These are phyloP conservation scores for Porcisia hertigi DNA, from an alignment of 208 protist genomes.

Conservation along the genomic window DNA sequence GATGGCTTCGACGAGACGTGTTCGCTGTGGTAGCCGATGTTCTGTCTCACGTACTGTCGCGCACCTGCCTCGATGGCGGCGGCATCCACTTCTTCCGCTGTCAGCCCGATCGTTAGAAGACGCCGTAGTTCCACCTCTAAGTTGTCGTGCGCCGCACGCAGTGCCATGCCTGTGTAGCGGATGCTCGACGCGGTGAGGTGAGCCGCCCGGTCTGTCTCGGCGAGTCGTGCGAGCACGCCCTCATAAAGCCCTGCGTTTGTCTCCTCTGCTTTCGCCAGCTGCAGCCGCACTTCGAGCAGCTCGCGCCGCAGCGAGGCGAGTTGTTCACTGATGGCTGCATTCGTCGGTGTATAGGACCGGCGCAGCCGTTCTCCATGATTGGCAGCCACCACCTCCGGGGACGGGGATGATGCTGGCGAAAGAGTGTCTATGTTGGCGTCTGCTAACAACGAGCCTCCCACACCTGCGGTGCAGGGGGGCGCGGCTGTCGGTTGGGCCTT, in stretches of 20 bases:
- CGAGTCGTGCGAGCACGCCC: slow-evolving; percentile 43
- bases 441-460: background rate
- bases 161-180: slow-evolving; percentile 78
- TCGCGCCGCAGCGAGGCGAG: slow-evolving; percentile 38
- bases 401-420: background rate
- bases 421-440: background rate
- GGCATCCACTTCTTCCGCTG: slow-evolving; percentile 42
- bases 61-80: slow-evolving; percentile 77
- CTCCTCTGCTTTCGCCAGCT: slow-evolving; percentile 36
- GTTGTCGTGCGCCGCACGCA: slow-evolving; percentile 60
- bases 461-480: background rate
- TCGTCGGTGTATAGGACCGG: slow-evolving; percentile 3
- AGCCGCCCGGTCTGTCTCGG: slow-evolving; percentile 47
- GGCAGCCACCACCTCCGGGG: background rate
- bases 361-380: background rate
- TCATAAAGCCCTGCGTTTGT: slow-evolving; percentile 23
- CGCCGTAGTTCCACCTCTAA: slow-evolving; percentile 79
- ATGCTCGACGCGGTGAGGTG: slow-evolving; percentile 53
- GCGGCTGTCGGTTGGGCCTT: background rate
- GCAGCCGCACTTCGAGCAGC: slow-evolving; percentile 58
- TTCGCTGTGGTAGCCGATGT: slow-evolving; percentile 77
- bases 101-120: slow-evolving; percentile 56
- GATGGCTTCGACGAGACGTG: slow-evolving; percentile 45
- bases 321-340: slow-evolving; percentile 17
- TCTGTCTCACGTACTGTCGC: slow-evolving; percentile 70